These are phyloP conservation scores for Bolboschoenus planiculmis DNA, from an alignment of 176 grass and related monocot genomes.

Conservation along the genomic window DNA sequence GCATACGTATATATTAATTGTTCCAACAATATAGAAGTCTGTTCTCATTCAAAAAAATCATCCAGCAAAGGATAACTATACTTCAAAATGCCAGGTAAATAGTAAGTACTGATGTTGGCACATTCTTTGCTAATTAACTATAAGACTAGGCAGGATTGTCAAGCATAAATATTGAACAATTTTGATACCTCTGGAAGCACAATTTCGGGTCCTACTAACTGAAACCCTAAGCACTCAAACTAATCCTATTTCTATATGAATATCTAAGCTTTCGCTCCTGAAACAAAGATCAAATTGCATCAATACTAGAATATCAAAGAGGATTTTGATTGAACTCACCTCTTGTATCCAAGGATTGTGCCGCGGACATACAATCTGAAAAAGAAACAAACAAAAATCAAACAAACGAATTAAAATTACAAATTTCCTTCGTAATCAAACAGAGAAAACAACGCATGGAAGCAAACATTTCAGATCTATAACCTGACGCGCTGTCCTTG, in stretches of 20 bases:
- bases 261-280: no score
- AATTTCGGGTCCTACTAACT: background rate
- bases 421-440: background rate
- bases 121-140: background rate
- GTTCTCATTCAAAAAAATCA: background rate
- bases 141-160: background rate
- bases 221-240: background rate
- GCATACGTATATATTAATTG: background rate
- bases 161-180: background rate
- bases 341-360: conserved; percentile 66
- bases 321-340: conserved; percentile 26
- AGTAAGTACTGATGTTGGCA: background rate
- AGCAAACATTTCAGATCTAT: background rate
- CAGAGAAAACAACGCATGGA: background rate
- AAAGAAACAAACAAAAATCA: background rate
- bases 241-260: no score
- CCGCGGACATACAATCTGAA: conserved; percentile 50
- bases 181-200: background rate
- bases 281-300: background rate
- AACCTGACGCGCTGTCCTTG: conserved; percentile 42
- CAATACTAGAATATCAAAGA: background rate
- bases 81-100: background rate
- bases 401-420: background rate
- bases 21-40: background rate
- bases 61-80: background rate